These are phyloP conservation scores for Paracorniculantispora psalliotae DNA, from an alignment of 2,329 filamentous ascomycete genomes.

Conservation along the genomic window DNA sequence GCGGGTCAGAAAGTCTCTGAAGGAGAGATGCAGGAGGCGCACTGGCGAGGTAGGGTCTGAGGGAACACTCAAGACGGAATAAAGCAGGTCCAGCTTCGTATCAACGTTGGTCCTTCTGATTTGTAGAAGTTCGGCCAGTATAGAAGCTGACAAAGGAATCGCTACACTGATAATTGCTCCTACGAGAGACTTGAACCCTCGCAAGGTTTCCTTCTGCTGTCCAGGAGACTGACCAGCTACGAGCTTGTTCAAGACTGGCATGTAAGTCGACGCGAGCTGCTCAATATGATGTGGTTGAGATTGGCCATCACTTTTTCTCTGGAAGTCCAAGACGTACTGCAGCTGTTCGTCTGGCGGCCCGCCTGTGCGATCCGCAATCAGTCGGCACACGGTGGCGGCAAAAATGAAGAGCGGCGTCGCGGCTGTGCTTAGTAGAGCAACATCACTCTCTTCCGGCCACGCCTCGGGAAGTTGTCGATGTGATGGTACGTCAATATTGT, in stretches of 20 bases:
- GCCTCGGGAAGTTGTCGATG: background rate
- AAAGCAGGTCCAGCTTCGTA: constrained; percentile 21
- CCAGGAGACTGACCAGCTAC: background rate
- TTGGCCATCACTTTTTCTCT: background rate
- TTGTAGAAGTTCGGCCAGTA: constrained; percentile 22
- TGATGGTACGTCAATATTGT: constrained; percentile 14
- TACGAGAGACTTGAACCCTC: constrained; percentile 21
- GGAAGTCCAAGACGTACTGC: constrained; percentile 20
- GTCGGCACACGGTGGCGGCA: constrained; percentile 25
- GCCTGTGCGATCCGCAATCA: constrained; percentile 20
- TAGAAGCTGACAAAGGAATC: constrained; percentile 21
- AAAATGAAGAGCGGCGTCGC: constrained; percentile 29
- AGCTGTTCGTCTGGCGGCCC: constrained; percentile 22
- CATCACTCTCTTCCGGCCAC: constrained; percentile 11
- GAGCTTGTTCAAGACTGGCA: constrained; percentile 16
- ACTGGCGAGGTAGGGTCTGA: constrained; percentile 12
- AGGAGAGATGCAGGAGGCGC: constrained; percentile 30
- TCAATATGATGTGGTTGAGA: constrained; percentile 5
- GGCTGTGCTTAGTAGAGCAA: constrained; percentile 19
- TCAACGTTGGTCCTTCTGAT: constrained; percentile 17
- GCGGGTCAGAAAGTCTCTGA: constrained; percentile 34
- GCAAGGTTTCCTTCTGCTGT: constrained; percentile 12
- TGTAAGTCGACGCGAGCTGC: constrained; percentile 18
- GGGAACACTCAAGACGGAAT: constrained; percentile 28
- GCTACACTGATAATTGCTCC: constrained; percentile 24